Evolutionary conservation across 106 monocot species (phyloP).

Genomic region (Dioscorea dumetorum): DNA sequence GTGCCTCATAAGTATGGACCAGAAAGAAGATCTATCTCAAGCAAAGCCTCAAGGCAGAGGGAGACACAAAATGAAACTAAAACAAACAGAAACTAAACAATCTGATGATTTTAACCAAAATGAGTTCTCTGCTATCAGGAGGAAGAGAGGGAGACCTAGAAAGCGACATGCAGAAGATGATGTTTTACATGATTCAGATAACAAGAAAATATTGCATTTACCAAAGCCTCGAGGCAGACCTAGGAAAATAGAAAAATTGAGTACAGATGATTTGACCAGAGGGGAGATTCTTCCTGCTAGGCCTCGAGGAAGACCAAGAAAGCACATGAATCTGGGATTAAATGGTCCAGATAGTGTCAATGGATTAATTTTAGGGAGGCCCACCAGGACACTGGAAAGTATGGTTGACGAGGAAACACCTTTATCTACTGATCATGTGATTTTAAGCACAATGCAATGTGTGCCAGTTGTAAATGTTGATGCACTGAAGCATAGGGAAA

Average conservation of each 20-base stretch:
- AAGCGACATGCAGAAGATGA: not conserved
- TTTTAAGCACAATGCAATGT: no score
- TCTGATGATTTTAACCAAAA: not conserved
- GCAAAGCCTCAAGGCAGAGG: not conserved
- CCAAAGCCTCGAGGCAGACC: conserved; percentile 7
- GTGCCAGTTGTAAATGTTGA: no score
- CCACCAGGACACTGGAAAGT: not conserved
- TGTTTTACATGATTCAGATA: not conserved
- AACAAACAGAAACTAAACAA: not conserved
- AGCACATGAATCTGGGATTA: not conserved
- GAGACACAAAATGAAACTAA: conserved; percentile 1
- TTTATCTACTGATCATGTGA: no score
- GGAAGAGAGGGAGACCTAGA: conserved; percentile 4
- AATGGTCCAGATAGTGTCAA: not conserved
- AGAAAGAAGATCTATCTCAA: conserved; percentile 18
- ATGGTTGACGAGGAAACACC: no score
- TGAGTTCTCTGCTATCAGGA: not conserved
- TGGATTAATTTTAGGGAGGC: no score
- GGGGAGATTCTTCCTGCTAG: not conserved
- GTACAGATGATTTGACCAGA: conserved; percentile 3
- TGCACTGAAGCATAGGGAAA: conserved; percentile 6
- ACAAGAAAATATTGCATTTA: not conserved
- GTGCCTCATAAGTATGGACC: conserved; percentile 45
- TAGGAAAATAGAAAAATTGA: not conserved
- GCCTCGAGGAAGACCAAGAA: conserved; percentile 24